Evolutionary conservation across 2,329 filamentous ascomycete genomes (phyloP).

Genomic region (Pyrenophora tritici-repentis): DNA sequence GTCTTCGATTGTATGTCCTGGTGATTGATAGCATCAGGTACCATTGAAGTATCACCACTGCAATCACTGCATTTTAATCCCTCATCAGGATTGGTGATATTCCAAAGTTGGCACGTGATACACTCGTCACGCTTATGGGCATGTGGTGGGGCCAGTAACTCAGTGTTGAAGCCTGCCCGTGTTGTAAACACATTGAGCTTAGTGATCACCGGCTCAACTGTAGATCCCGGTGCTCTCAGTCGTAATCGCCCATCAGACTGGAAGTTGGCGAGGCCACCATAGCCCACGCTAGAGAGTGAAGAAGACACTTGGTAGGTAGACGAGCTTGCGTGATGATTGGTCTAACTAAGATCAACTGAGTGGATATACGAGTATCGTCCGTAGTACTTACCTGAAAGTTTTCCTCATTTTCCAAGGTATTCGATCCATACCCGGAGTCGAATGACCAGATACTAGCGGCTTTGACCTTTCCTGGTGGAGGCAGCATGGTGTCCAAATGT

Average conservation of each 20-base stretch:
- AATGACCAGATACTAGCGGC: conserved; percentile 39
- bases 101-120: conserved; percentile 32
- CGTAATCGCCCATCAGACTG: conserved; percentile 16
- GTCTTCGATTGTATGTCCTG: background rate
- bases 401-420: conserved; percentile 23
- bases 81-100: conserved; percentile 28
- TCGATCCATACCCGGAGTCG: conserved; percentile 43
- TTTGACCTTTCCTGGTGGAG: conserved; percentile 26
- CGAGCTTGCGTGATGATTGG: conserved; percentile 6
- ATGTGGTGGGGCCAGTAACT: conserved; percentile 15
- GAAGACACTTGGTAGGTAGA: background rate
- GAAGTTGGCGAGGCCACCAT: conserved; percentile 15
- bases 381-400: conserved; percentile 5
- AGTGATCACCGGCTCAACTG: conserved; percentile 26
- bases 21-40: background rate
- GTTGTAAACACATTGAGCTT: conserved; percentile 30
- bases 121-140: conserved; percentile 14
- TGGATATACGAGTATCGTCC: background rate
- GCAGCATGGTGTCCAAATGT: conserved; percentile 26
- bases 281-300: conserved; percentile 1
- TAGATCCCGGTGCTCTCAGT: conserved; percentile 7
- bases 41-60: conserved; percentile 7
- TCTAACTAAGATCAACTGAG: conserved; percentile 15
- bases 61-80: conserved; percentile 32
- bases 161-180: conserved; percentile 12